Conservation (phyloP, 495 filamentous ascomycete species). For the Filosporella fistucella region DNA sequence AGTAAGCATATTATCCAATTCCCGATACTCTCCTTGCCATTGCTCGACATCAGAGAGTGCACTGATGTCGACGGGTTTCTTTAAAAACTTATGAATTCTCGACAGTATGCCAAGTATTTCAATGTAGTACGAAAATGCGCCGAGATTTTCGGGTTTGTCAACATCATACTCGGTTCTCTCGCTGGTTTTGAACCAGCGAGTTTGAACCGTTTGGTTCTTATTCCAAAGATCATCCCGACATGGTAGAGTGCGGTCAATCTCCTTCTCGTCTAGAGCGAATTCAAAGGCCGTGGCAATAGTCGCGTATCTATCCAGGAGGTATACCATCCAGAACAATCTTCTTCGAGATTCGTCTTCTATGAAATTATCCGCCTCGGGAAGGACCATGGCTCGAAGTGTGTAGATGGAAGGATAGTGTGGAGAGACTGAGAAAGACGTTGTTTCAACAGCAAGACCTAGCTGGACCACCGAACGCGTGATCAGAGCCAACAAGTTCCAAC, state of each 20-base stretch:
- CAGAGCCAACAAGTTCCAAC: slow-evolving; percentile 84
- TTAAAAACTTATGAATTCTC: slow-evolving; percentile 79
- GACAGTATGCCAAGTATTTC: slow-evolving; percentile 83
- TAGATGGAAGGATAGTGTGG: slow-evolving; percentile 79
- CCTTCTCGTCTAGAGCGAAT: slow-evolving; percentile 80
- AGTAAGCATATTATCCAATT: slow-evolving; percentile 71
- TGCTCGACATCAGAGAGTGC: slow-evolving; percentile 77
- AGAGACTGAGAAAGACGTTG: slow-evolving; percentile 61
- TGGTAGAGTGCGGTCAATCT: slow-evolving; percentile 81
- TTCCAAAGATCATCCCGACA: slow-evolving; percentile 84
- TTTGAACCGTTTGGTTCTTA: slow-evolving; percentile 78
- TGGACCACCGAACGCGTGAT: slow-evolving; percentile 85
- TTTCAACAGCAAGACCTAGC: slow-evolving; percentile 75
- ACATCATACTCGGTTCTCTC: slow-evolving; percentile 52
- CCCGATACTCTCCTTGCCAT: slow-evolving; percentile 83
- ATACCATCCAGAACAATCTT: slow-evolving; percentile 90
- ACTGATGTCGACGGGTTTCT: slow-evolving; percentile 83
- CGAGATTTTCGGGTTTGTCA: slow-evolving; percentile 69
- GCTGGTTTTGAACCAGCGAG: slow-evolving; percentile 69
- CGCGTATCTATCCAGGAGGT: slow-evolving; percentile 81
- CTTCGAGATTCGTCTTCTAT: slow-evolving; percentile 83
- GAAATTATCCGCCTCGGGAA: slow-evolving; percentile 78
- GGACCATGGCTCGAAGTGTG: slow-evolving; percentile 72
- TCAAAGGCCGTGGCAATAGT: slow-evolving; percentile 87
- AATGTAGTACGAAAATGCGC: slow-evolving; percentile 79